Conservation (phyloP, 2,329 filamentous ascomycete genomes). For the Dryadomyces quercus-mongolicae region DNA sequence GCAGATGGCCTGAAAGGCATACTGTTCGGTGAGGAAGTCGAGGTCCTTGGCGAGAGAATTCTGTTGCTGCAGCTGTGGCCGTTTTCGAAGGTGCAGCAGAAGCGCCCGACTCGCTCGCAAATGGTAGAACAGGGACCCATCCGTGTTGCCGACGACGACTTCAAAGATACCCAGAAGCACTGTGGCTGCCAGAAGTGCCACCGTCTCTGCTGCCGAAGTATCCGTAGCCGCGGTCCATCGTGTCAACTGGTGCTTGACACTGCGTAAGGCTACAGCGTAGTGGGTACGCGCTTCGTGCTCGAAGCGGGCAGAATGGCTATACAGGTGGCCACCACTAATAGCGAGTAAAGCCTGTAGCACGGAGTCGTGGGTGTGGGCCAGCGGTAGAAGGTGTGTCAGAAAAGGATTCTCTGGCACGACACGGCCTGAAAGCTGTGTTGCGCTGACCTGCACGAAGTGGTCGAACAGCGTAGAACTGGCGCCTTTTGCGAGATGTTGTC, state of each 20-base stretch:
- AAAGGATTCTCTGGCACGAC: not conserved
- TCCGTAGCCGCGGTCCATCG: not conserved
- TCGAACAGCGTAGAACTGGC: not conserved
- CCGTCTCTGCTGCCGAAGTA: not conserved
- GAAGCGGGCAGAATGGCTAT: not conserved
- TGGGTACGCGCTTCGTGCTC: not conserved
- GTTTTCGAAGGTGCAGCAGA: not conserved
- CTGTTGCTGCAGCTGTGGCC: not conserved
- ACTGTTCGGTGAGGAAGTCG: not conserved
- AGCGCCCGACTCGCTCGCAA: not conserved
- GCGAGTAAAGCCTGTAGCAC: not conserved
- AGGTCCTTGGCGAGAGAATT: not conserved
- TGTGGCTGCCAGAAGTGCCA: not conserved
- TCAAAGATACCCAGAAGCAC: not conserved
- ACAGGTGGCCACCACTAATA: not conserved
- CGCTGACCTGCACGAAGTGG: not conserved
- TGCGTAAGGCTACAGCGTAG: not conserved
- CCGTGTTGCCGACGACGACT: not conserved
- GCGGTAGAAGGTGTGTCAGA: not conserved
- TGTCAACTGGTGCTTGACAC: not conserved
- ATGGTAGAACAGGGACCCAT: not conserved
- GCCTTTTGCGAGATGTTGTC: not conserved
- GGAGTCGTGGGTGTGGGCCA: not conserved
- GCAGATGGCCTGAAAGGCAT: not conserved
- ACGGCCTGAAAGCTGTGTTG: not conserved